phyloP scores from a whole-genome alignment of 202 grass and related monocot genomes.

The Carex arenaria region DNA sequence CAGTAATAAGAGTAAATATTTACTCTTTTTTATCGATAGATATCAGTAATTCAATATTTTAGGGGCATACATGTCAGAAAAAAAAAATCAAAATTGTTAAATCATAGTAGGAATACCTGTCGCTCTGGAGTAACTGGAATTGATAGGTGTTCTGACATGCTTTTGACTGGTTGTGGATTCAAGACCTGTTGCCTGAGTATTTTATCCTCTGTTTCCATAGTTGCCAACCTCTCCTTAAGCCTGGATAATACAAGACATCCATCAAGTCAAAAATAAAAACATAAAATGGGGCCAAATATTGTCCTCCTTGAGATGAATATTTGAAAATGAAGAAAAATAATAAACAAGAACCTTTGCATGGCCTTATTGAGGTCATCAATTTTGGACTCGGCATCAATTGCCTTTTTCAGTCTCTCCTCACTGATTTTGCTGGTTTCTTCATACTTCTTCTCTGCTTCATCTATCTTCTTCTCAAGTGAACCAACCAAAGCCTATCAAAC shows the following conservation, averaged over 20 bases:
- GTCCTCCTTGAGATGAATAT: background rate
- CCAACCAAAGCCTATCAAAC: conserved; percentile 63
- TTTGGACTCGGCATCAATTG: conserved; percentile 74
- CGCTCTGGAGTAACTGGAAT: conserved; percentile 67
- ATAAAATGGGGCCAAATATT: background rate
- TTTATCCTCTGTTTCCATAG: conserved; percentile 85
- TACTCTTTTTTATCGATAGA: background rate
- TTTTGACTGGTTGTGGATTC: conserved; percentile 54
- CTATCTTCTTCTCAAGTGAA: conserved; percentile 95
- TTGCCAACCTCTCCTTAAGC: conserved; percentile 80
- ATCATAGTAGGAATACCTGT: conserved; percentile 30
- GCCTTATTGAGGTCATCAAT: conserved; percentile 72
- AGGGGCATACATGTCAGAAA: background rate
- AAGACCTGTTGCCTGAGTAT: conserved; percentile 77
- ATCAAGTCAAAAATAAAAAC: background rate
- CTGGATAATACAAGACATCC: conserved; percentile 35
- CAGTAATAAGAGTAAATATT: background rate
- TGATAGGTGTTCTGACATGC: conserved; percentile 92
- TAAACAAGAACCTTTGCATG: conserved; percentile 60
- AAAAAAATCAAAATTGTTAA: background rate
- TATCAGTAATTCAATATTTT: background rate
- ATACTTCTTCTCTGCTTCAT: conserved; percentile 87
- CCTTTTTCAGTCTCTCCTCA: conserved; percentile 84
- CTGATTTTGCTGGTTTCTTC: conserved; percentile 92
- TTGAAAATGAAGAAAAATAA: conserved; percentile 6